phyloP scores from a whole-genome alignment of 2,329 filamentous ascomycete species.

The Fusarium avenaceum region DNA sequence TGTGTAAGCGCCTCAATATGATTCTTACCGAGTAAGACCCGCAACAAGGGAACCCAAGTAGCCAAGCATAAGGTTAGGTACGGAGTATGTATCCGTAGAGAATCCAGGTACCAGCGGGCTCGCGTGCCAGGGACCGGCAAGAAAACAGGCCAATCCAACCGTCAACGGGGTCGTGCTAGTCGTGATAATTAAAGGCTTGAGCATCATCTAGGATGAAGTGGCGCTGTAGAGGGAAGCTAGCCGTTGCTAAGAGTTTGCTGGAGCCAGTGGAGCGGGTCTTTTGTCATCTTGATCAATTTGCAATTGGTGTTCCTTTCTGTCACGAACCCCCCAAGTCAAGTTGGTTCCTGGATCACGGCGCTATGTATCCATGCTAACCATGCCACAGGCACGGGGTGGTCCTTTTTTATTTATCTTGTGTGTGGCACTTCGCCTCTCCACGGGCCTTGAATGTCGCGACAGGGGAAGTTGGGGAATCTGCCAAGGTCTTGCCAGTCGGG shows the following conservation, averaged over 20 bases:
- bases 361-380: constrained; percentile 29
- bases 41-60: constrained; percentile 12
- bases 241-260: constrained; percentile 39
- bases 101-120: constrained; percentile 17
- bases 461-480: constrained; percentile 13
- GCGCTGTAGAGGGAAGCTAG: constrained; percentile 45
- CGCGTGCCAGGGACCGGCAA: constrained; percentile 32
- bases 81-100: too few species aligned
- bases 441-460: constrained; percentile 23
- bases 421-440: background rate
- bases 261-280: constrained; percentile 34
- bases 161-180: constrained; percentile 36
- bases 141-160: constrained; percentile 1
- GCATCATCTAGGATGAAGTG: constrained; percentile 40
- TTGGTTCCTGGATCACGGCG: constrained; percentile 48
- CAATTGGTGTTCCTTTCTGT: constrained; percentile 30
- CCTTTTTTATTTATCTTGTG: constrained; percentile 24
- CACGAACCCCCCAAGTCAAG: constrained; percentile 36
- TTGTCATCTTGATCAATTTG: constrained; percentile 1
- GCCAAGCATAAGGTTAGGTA: constrained; percentile 1
- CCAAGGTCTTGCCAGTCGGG: constrained; percentile 34
- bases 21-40: constrained; percentile 33
- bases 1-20: constrained; percentile 15
- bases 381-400: constrained; percentile 35
- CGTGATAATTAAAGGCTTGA: constrained; percentile 49